These are phyloP conservation scores for Microdochium nivale DNA, from an alignment of 2,329 filamentous ascomycete genomes.

Conservation along the genomic window DNA sequence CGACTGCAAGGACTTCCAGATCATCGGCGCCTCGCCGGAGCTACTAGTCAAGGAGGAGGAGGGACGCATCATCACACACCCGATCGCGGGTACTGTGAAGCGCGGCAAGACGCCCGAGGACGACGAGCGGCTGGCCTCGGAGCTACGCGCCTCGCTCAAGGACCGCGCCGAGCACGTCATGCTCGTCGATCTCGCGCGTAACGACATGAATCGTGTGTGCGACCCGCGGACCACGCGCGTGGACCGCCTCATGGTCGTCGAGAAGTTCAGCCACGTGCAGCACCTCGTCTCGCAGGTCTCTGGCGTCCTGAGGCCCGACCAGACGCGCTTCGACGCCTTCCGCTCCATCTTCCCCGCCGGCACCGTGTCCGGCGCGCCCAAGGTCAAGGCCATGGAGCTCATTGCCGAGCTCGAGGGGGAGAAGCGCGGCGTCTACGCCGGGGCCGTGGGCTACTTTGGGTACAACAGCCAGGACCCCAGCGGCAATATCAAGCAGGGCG, in stretches of 20 bases:
- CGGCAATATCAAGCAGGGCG: conserved; percentile 61
- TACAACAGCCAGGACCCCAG: conserved; percentile 64
- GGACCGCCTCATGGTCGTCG: conserved; percentile 88
- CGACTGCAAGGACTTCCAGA: conserved; percentile 84
- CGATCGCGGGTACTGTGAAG: conserved; percentile 92
- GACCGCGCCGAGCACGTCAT: conserved; percentile 95
- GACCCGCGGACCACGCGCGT: conserved; percentile 85
- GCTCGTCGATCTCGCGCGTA: conserved; percentile 91
- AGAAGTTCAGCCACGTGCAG: conserved; percentile 94
- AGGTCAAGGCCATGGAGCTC: conserved; percentile 93
- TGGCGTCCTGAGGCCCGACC: conserved; percentile 71
- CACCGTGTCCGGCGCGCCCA: conserved; percentile 90
- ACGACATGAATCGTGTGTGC: conserved; percentile 93
- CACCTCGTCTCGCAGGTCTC: conserved; percentile 95
- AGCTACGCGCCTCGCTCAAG: conserved; percentile 73
- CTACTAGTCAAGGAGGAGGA: conserved; percentile 85
- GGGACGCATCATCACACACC: conserved; percentile 87
- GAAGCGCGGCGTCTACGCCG: conserved; percentile 92
- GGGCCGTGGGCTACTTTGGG: conserved; percentile 94
- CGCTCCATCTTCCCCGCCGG: conserved; percentile 94
- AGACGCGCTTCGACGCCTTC: conserved; percentile 92
- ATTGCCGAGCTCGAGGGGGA: conserved; percentile 91
- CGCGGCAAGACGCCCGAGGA: conserved; percentile 74
- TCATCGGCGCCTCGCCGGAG: conserved; percentile 91
- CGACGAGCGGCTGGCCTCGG: conserved; percentile 69